Base-by-base conservation (phyloP, 768 basidiomycete genomes). In the Mycena capillaripes region DNA sequence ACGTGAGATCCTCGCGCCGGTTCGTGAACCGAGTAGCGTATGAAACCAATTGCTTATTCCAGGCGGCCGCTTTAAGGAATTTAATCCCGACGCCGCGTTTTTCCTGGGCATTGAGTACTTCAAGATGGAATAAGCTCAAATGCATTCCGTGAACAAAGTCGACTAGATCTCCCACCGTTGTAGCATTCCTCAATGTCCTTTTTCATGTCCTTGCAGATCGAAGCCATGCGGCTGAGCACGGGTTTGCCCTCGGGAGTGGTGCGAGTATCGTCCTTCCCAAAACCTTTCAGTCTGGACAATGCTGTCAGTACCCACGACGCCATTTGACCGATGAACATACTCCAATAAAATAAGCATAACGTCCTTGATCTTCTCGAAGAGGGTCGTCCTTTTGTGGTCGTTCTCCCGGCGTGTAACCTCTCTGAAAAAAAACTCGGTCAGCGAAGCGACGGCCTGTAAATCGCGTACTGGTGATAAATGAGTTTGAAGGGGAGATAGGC, bases 171-270 rank as follows among this genome's bases (percentile, higher is more conserved):
- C 55, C 2, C 34, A 67, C 70, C 70, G 65, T 72, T 72, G 59
- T 66, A 72, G 34, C 70, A 72, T 16, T 67, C 70, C 29, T 72
- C 52, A 14, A 72, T 72, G 16, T 72, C 70, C n/a, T 57, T 67
- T 27, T 62, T 55, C 70, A 72, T 52, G 42, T 61, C 42, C 21
- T 67, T 42, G 59, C 70, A 72, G 21, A 72, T 61, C 21, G 46
- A 36, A 1, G 40, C 59, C 19, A 72, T 50, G 23, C 70, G 70
- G 34, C 65, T 40, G 40, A 72, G 70, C 10, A 72, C 44, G 21
- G 64, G 64, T 30, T 66, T 44, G 4, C 58, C 52, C 10, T 66
- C 65, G 27, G 70, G 70, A 8, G 70, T 72, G 7, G 32, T 34
- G 1, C 64, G 70, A 11, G 38, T 56, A n/a, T 73, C 70, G 21